Conservation (phyloP, 352 stramenopile species). For the Thalassiosira exigua region DNA sequence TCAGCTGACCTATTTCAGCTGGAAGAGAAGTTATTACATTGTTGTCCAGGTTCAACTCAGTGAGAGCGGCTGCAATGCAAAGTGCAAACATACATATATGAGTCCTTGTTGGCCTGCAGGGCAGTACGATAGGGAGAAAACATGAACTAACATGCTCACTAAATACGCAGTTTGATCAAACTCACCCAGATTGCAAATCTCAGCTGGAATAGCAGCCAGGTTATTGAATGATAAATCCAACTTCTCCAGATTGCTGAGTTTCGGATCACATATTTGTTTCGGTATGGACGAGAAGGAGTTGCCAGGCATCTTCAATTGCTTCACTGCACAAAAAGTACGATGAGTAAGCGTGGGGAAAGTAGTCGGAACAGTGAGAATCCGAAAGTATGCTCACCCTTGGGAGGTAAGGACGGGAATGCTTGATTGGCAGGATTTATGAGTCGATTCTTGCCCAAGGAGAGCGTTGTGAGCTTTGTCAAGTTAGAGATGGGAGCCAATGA, state of each 20-base stretch:
- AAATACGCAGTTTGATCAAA: too few species aligned
- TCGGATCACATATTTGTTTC: constrained; percentile 38
- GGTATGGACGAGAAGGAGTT: constrained; percentile 75
- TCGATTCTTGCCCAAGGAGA: constrained; percentile 69
- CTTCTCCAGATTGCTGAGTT: constrained; percentile 70
- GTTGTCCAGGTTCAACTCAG: constrained; percentile 76
- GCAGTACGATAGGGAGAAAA: too few species aligned
- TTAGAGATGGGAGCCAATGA: constrained; percentile 59
- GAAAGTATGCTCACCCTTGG: constrained; percentile 23
- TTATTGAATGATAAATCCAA: constrained; percentile 78
- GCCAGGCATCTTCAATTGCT: constrained; percentile 67
- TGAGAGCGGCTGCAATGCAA: constrained; percentile 41
- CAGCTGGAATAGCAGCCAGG: constrained; percentile 61
- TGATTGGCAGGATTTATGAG: constrained; percentile 53
- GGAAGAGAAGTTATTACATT: constrained; percentile 75
- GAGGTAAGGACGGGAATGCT: constrained; percentile 41
- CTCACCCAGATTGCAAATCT: constrained; percentile 65
- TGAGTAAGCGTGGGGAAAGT: constrained; percentile 30
- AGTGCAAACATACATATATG: neutral
- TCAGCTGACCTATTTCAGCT: constrained; percentile 63
- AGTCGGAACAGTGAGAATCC: neutral
- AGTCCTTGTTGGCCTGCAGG: too few species aligned
- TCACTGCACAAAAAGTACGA: constrained; percentile 51
- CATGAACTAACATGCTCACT: too few species aligned
- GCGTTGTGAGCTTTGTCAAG: constrained; percentile 71